phyloP scores from a whole-genome alignment of 345 rosid genomes.

The Trapa bicornis region DNA sequence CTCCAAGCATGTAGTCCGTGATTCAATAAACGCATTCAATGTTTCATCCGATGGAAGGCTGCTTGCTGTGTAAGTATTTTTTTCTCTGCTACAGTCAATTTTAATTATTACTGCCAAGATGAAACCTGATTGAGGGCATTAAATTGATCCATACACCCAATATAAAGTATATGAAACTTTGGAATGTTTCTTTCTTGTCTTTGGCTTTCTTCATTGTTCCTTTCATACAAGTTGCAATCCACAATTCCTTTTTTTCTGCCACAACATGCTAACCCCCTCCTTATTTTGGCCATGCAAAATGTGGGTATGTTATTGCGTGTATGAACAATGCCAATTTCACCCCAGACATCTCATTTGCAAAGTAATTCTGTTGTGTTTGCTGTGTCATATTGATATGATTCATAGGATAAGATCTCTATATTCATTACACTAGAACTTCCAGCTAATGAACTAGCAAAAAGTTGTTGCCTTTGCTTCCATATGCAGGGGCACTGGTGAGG shows the following conservation, averaged over 20 bases:
- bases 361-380: neutral
- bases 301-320: neutral
- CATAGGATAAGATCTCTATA: neutral
- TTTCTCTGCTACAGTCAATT: neutral
- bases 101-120: neutral
- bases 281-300: neutral
- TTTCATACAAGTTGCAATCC: neutral
- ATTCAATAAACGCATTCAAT: constrained; percentile 52
- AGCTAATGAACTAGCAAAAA: neutral
- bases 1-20: constrained; percentile 43
- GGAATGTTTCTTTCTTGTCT: neutral
- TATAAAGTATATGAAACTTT: neutral
- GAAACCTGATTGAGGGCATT: neutral
- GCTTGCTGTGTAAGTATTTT: constrained; percentile 48
- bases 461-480: neutral
- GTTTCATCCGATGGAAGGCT: constrained; percentile 74
- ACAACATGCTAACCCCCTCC: neutral
- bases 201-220: neutral
- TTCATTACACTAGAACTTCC: neutral
- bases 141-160: neutral
- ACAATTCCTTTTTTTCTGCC: neutral
- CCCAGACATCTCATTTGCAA: neutral
- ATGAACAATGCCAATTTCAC: neutral
- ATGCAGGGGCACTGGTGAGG: constrained; percentile 40
- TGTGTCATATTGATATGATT: neutral